A percentile compares a stretch with the other conserved stretches of the same genome.
Evolutionary conservation across 2,329 filamentous ascomycete species (phyloP).

Genomic region (Apiospora pterosperma): DNA sequence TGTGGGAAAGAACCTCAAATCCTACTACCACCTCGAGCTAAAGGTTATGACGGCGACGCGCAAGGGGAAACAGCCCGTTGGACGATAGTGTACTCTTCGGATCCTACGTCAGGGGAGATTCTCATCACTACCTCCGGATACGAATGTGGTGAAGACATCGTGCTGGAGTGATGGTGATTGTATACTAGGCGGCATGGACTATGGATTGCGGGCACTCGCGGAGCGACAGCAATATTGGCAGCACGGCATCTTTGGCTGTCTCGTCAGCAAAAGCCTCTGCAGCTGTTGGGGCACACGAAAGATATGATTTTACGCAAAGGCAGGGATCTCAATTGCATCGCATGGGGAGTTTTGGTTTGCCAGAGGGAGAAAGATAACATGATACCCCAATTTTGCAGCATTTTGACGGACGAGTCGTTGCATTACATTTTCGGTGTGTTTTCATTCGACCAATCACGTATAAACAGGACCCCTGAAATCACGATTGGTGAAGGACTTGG

Average conservation of each 20-base stretch:
- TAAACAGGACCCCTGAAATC: not conserved
- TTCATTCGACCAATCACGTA: not conserved
- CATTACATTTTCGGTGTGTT: not conserved
- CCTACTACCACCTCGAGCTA: constrained; percentile 57
- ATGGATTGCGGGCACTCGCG: not conserved
- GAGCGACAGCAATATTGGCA: not conserved
- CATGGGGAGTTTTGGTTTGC: constrained; percentile 2
- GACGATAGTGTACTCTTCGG: not conserved
- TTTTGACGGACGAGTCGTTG: not conserved
- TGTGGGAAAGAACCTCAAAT: constrained; percentile 38
- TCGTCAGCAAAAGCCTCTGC: not conserved
- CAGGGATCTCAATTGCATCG: not conserved
- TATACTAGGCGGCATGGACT: not conserved
- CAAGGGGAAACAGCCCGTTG: constrained; percentile 43
- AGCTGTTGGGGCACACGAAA: not conserved
- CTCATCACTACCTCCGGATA: not conserved
- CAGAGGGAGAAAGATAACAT: not conserved
- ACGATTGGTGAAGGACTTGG: not conserved
- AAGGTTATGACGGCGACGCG: constrained; percentile 58
- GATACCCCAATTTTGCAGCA: constrained; percentile 1
- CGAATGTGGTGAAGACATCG: constrained; percentile 4
- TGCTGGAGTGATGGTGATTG: not conserved
- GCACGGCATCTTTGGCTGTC: not conserved
- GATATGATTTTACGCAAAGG: not conserved
- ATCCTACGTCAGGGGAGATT: not conserved